Evolutionary conservation across 495 filamentous ascomycete species (phyloP).

Genomic region (Xeromyces bisporus): DNA sequence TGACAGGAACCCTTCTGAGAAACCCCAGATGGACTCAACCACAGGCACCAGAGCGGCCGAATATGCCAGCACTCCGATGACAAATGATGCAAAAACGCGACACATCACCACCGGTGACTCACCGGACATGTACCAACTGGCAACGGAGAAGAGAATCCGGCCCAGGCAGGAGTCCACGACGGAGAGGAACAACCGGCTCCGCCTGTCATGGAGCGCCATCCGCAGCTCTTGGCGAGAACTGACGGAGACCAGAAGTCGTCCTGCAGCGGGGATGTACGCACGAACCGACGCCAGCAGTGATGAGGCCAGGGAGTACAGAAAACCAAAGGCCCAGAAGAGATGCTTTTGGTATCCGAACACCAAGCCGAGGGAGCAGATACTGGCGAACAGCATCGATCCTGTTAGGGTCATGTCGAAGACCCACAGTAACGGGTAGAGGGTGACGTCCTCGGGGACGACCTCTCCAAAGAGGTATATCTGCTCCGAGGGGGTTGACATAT

Average conservation of each 20-base stretch:
- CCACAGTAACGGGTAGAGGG: constrained; percentile 1
- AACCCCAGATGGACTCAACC: not conserved
- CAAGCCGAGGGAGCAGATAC: not conserved
- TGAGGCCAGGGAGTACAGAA: not conserved
- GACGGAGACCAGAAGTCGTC: not conserved
- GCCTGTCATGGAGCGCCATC: not conserved
- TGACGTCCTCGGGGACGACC: constrained; percentile 1
- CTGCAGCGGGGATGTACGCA: not conserved
- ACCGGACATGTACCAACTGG: constrained; percentile 4
- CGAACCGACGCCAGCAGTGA: not conserved
- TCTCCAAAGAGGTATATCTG: constrained; percentile 7
- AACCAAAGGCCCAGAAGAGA: not conserved
- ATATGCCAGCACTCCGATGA: not conserved
- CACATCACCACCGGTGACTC: not conserved
- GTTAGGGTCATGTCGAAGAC: constrained; percentile 5
- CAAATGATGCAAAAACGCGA: not conserved
- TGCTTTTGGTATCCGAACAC: not conserved
- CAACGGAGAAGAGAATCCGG: not conserved
- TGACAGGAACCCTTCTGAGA: not conserved
- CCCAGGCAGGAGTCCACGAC: not conserved
- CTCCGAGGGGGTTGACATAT: constrained; percentile 6
- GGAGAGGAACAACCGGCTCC: not conserved
- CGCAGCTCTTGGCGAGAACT: not conserved
- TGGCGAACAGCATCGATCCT: not conserved
- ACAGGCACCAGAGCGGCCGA: not conserved